Percentiles rank a stretch among this genome's conserved stretches.
Conservation (phyloP, 768 basidiomycete genomes). For the Lenzites betulinus region DNA sequence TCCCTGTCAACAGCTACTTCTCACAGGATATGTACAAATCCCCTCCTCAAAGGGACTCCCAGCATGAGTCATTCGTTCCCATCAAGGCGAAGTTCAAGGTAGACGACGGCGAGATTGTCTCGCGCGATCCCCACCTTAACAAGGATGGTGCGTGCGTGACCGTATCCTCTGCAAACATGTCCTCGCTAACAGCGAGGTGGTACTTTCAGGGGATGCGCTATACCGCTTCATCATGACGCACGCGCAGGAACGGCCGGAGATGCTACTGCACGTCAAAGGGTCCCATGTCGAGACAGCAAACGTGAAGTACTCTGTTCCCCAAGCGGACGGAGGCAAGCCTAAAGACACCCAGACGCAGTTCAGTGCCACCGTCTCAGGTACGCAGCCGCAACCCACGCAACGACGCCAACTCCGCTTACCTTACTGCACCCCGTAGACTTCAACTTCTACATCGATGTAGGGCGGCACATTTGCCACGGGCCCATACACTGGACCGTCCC, state of each 20-base stretch:
- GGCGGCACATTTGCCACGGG: conserved; percentile 41
- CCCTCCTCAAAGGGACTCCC: too few relatives aligned
- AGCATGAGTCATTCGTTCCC: conserved; percentile 43
- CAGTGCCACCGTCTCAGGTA: conserved; percentile 51
- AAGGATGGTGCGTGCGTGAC: conserved; percentile 47
- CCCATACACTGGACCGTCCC: conserved; percentile 60
- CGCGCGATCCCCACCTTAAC: conserved; percentile 72
- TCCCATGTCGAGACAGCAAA: conserved; percentile 51
- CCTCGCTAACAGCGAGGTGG: neutral
- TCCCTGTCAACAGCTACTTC: too few relatives aligned
- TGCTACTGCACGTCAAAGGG: conserved; percentile 52
- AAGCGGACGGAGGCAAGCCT: conserved; percentile 39
- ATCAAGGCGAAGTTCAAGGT: conserved; percentile 65
- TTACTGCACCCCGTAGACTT: conserved; percentile 42
- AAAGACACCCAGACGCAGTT: conserved; percentile 37
- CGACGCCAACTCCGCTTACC: too few relatives aligned
- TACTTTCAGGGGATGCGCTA: conserved; percentile 60
- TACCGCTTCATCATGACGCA: conserved; percentile 75
- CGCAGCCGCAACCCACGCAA: too few relatives aligned
- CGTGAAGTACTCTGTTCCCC: conserved; percentile 39
- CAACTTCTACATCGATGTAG: conserved; percentile 63
- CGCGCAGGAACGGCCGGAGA: conserved; percentile 45
- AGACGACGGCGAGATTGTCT: conserved; percentile 49
- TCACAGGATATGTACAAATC: too few relatives aligned
- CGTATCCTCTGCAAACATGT: neutral